Evolutionary conservation across 116 monocot species (phyloP), one percentile per base, ranked within the genome.

Genomic region (Phalaenopsis hybrid): DNA sequence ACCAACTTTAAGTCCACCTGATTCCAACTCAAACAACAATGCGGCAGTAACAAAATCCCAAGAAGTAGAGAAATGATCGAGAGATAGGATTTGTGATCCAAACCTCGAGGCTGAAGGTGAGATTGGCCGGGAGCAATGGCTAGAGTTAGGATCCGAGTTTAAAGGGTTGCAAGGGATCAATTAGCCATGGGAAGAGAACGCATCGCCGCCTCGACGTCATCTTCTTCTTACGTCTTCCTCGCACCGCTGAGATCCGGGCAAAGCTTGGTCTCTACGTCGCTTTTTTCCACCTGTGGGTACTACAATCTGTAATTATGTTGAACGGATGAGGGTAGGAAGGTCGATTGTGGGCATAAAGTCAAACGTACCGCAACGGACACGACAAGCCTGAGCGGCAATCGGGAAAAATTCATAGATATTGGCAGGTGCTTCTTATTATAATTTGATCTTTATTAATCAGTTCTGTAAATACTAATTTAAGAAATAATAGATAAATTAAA

Each of bases 211-310:
- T 77, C 21, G 49, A 25, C 48, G 50, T 77, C 77, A 51, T 77
- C 50, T 43, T 75, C 74, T 44, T 15, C 77, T 25, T 13, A 7
- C 25, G 50, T 44, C 12, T 50, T 77, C 51, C 77, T 13, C 77
- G 77, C 77, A 77, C 50, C 77, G 15, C 77, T 51, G 77, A 25
- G 77, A 77, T 48, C 77, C 77, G 25, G 51, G 77, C 50, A 77
- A 77, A 44, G 23, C 12, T 77, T 77, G 44, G 23, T 46, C 44
- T 51, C 17, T 8, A 5, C 50, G 50, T 51, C 11, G 77, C 77
- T 51, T 77, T 77, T 77, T 77, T 51, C 18, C 28, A 77, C 13
- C 51, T 51, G 8, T 11, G 50, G 48, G 28, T 21, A 25, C 51
- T 25, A 77, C 77, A 10, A 28, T 44, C 17, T 51, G 77, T 51